These are phyloP conservation scores for Thelonectria discophora DNA, from an alignment of 2,329 filamentous ascomycete genomes.

Conservation along the genomic window DNA sequence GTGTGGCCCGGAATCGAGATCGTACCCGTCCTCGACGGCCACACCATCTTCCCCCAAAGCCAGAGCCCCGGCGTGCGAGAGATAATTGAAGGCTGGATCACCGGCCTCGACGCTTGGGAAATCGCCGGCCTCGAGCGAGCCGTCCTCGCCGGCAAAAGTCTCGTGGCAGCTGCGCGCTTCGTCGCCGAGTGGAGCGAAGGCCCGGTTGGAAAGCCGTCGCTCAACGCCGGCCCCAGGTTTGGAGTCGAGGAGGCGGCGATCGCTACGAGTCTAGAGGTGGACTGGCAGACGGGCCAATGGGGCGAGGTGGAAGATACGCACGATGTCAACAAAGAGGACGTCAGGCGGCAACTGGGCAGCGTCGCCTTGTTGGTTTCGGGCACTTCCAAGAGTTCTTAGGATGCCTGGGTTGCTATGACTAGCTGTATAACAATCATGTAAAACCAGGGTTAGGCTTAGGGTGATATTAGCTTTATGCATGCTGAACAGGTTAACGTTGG, in stretches of 20 bases:
- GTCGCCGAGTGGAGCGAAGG: slow-evolving; percentile 89
- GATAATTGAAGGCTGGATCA: slow-evolving; percentile 81
- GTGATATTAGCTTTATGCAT: too few species aligned
- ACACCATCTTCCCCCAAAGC: slow-evolving; percentile 77
- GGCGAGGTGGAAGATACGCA: slow-evolving; percentile 98
- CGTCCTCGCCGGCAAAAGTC: slow-evolving; percentile 84
- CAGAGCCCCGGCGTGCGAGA: slow-evolving; percentile 81
- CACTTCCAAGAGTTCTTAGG: slow-evolving; percentile 44
- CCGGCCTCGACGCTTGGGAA: slow-evolving; percentile 77
- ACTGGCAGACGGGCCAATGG: slow-evolving; percentile 91
- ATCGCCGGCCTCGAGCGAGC: slow-evolving; percentile 87
- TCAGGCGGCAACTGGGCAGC: slow-evolving; percentile 87
- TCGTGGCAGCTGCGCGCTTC: slow-evolving; percentile 79
- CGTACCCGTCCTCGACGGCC: slow-evolving; percentile 78
- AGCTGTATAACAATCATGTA: too few species aligned
- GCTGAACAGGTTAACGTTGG: background rate
- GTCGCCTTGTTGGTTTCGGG: slow-evolving; percentile 83
- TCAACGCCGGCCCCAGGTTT: slow-evolving; percentile 58
- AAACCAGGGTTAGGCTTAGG: too few species aligned
- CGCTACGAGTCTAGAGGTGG: slow-evolving; percentile 83
- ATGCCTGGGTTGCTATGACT: too few species aligned
- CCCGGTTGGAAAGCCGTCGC: slow-evolving; percentile 60
- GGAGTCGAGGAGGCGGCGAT: slow-evolving; percentile 84
- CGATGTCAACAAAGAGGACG: slow-evolving; percentile 92
- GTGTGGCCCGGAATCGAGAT: slow-evolving; percentile 89